Conservation (phyloP, 129 eudicot species). For the Artemisia annua region DNA sequence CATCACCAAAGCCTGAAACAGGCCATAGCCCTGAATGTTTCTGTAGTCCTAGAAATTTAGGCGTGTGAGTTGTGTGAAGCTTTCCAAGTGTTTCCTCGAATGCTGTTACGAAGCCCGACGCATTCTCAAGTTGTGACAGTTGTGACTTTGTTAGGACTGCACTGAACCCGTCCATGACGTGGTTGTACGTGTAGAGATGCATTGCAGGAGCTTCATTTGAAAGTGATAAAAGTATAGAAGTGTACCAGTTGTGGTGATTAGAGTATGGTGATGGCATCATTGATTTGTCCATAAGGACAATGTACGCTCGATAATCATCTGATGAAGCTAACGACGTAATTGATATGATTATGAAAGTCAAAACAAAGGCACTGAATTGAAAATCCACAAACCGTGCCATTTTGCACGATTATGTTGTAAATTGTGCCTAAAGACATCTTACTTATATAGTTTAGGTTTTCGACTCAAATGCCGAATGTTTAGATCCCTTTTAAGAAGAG, state of each 20-base stretch:
- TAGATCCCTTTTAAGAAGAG: conserved; percentile 19
- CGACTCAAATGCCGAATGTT: conserved; percentile 17
- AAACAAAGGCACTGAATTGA: conserved; percentile 23
- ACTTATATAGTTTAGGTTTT: not conserved
- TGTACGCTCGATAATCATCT: conserved; percentile 36
- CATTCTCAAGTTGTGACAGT: not conserved
- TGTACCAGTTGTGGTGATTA: conserved; percentile 48
- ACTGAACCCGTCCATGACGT: conserved; percentile 46
- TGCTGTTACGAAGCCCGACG: not conserved
- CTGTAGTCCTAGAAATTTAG: conserved; percentile 33
- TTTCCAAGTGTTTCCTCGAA: conserved; percentile 1
- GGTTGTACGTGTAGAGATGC: conserved; percentile 52
- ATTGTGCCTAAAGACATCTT: conserved; percentile 18
- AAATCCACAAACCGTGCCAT: conserved; percentile 20
- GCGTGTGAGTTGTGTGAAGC: conserved; percentile 37
- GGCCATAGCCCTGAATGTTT: conserved; percentile 38
- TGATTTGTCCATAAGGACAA: conserved; percentile 53
- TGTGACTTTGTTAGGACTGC: conserved; percentile 33
- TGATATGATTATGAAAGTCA: conserved; percentile 11
- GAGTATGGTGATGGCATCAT: conserved; percentile 43
- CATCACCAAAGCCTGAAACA: conserved; percentile 33
- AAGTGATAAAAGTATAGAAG: conserved; percentile 43
- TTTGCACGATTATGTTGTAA: conserved; percentile 22
- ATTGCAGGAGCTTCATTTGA: conserved; percentile 21
- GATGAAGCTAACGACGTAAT: conserved; percentile 23